Percentiles rank a stretch among this genome's conserved stretches.
Evolutionary conservation across 148 eudicot species (phyloP).

Genomic region (Persicaria tinctoria): DNA sequence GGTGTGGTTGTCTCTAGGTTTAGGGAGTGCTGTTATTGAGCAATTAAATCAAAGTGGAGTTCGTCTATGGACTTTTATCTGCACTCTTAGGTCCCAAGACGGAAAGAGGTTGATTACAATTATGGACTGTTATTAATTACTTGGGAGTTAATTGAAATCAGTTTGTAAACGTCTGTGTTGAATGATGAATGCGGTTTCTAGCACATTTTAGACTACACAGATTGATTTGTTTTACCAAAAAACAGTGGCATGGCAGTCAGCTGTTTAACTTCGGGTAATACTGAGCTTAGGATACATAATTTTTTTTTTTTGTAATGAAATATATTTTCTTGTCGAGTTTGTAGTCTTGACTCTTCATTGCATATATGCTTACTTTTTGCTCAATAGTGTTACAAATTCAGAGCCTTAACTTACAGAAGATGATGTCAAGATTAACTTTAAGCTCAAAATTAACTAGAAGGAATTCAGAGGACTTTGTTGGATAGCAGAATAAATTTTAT

Average conservation of each 20-base stretch:
- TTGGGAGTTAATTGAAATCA: not conserved
- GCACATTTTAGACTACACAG: not conserved
- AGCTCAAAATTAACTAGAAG: not conserved
- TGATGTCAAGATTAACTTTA: not conserved
- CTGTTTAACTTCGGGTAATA: not conserved
- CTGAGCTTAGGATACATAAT: not conserved
- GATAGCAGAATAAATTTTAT: not conserved
- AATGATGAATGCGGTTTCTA: not conserved
- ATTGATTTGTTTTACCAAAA: not conserved
- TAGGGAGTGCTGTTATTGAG: slow-evolving; percentile 4
- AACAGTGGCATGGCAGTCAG: slow-evolving; percentile 1
- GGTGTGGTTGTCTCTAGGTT: not conserved
- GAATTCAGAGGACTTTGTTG: not conserved
- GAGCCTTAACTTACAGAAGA: not conserved
- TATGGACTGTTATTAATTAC: slow-evolving; percentile 2
- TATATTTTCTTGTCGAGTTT: not conserved
- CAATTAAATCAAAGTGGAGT: slow-evolving; percentile 4
- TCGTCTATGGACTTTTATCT: not conserved
- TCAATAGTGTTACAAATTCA: not conserved
- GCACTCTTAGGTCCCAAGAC: slow-evolving; percentile 5
- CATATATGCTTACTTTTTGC: not conserved
- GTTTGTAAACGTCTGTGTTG: not conserved
- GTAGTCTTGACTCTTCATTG: not conserved
- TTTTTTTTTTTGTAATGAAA: not conserved
- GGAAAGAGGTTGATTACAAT: slow-evolving; percentile 6